These are phyloP conservation scores for Candida tropicalis DNA, from an alignment of 1,139 yeast species.

Conservation along the genomic window DNA sequence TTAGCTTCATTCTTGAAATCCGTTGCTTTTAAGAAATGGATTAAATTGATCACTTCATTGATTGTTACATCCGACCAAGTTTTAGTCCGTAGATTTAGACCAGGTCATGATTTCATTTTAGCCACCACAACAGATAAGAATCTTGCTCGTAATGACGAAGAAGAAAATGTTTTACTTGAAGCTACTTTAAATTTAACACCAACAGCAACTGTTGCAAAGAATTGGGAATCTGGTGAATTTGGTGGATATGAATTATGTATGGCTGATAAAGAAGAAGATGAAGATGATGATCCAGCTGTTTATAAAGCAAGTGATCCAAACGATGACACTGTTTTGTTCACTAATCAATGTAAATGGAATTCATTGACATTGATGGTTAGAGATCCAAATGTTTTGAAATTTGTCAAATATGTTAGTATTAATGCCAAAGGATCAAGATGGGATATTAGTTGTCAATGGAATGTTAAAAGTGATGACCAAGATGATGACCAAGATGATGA, in stretches of 20 bases:
- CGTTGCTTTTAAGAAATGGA: conserved; percentile 68
- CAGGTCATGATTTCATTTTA: conserved; percentile 90
- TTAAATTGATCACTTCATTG: conserved; percentile 64
- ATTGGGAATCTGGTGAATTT: conserved; percentile 83
- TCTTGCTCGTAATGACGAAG: conserved; percentile 35
- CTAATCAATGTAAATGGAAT: conserved; percentile 86
- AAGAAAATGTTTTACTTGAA: conserved; percentile 56
- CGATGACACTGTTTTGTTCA: conserved; percentile 80
- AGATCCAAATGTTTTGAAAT: conserved; percentile 83
- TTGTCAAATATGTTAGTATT: conserved; percentile 88
- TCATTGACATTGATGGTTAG: conserved; percentile 74
- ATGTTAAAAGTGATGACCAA: conserved; percentile 45
- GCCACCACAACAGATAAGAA: conserved; percentile 74
- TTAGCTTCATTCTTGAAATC: conserved; percentile 65
- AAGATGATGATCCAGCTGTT: conserved; percentile 59
- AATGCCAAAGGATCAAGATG: conserved; percentile 91
- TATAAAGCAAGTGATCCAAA: conserved; percentile 56
- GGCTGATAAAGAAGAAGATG: conserved; percentile 56
- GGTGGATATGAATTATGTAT: conserved; percentile 96
- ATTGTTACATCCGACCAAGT: conserved; percentile 67
- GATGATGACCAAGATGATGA: conserved; percentile 22
- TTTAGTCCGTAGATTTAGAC: conserved; percentile 83
- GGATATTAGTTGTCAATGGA: conserved; percentile 87
- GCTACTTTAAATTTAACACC: conserved; percentile 83
- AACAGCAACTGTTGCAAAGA: conserved; percentile 50